Evolutionary conservation across 257 asterid species (phyloP).

Genomic region (Solanum chmielewskii): DNA sequence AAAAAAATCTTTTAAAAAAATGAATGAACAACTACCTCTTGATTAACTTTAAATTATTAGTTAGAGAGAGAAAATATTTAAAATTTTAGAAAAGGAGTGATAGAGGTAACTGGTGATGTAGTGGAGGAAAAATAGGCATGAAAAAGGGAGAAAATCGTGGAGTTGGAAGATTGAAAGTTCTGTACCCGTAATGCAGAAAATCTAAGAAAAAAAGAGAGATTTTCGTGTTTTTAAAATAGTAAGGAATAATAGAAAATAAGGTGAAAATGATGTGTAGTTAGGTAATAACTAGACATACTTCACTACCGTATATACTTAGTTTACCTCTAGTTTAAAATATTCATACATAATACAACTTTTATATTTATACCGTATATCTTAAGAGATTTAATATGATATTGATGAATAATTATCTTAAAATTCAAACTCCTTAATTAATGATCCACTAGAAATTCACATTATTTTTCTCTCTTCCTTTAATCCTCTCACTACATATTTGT

Average conservation of each 20-base stretch:
- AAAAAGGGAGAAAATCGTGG: not conserved
- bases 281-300: not conserved
- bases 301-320: no score
- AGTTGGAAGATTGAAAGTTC: not conserved
- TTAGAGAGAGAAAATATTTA: not conserved
- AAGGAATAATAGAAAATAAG: not conserved
- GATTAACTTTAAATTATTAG: not conserved
- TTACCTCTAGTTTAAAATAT: not conserved
- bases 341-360: not conserved
- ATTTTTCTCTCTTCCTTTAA: no score
- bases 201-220: not conserved
- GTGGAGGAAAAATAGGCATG: not conserved
- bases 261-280: not conserved
- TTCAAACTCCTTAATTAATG: not conserved
- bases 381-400: no score
- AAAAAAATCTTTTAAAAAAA: no score
- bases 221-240: not conserved
- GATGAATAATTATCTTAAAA: not conserved
- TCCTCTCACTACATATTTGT: no score
- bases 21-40: not conserved
- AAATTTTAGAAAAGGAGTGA: not conserved
- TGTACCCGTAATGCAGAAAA: not conserved
- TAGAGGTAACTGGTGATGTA: not conserved
- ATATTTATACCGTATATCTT: no score
- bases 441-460: not conserved